Evolutionary conservation across 2,329 filamentous ascomycete genomes (phyloP).

Genomic region (Pseudocercospora fijiensis): DNA sequence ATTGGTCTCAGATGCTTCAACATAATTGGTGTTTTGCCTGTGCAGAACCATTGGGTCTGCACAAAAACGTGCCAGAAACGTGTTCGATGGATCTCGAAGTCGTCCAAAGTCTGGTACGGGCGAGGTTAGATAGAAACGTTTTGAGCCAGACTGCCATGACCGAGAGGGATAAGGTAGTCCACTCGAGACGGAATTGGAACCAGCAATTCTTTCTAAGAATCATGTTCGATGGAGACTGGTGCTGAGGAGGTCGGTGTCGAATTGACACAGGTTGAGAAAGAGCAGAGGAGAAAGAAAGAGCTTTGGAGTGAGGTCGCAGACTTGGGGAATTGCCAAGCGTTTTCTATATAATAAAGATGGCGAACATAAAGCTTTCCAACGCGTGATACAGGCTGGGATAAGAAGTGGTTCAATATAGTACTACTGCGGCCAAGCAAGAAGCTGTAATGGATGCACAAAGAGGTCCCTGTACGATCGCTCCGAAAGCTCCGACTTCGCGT

Average conservation of each 20-base stretch:
- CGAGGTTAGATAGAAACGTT: neutral
- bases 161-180: too few species aligned
- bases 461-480: neutral
- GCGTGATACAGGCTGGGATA: too few species aligned
- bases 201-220: neutral
- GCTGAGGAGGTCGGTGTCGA: neutral
- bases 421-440: neutral
- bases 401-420: neutral
- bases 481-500: neutral
- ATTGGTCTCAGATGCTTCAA: neutral
- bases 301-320: neutral
- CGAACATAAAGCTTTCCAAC: neutral
- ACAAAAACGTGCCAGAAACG: neutral
- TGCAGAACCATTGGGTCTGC: neutral
- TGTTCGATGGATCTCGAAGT: neutral
- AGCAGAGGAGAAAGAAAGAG: neutral
- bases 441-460: neutral
- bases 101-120: neutral
- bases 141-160: neutral
- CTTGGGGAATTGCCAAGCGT: neutral
- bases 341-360: neutral
- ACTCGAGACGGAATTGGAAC: neutral
- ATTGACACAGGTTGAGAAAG: neutral
- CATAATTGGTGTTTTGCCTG: neutral
- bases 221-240: neutral